Percentiles rank a stretch among this genome's conserved stretches.
Conservation (phyloP, 306 rosid species). For the barrel medic (Medicago truncatula) region DNA sequence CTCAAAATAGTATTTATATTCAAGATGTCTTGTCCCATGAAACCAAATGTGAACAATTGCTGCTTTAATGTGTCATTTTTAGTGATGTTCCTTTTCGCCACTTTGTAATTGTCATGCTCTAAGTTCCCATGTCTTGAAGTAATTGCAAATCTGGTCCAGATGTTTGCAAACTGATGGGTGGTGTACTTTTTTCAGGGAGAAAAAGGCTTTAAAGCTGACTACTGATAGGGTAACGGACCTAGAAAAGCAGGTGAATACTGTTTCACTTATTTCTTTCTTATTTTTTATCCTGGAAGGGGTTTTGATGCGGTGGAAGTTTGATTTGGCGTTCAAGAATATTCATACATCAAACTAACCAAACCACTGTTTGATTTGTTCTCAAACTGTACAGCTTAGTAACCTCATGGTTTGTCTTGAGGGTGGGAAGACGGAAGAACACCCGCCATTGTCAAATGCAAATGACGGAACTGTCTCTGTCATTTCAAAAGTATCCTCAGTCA, state of each 20-base stretch:
- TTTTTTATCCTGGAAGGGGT: not conserved
- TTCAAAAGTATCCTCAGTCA: slow-evolving; percentile 46
- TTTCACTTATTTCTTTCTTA: slow-evolving; percentile 11
- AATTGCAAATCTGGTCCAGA: slow-evolving; percentile 16
- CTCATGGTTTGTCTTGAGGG: slow-evolving; percentile 75
- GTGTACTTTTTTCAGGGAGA: slow-evolving; percentile 58
- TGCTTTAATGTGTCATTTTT: slow-evolving; percentile 27
- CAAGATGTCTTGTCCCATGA: slow-evolving; percentile 14
- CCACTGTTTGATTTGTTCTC: slow-evolving; percentile 26
- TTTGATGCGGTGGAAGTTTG: not conserved
- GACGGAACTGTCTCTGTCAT: slow-evolving; percentile 45
- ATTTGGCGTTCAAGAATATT: not conserved
- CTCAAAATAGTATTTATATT: not conserved
- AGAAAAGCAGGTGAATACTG: slow-evolving; percentile 72
- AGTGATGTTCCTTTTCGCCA: slow-evolving; percentile 12
- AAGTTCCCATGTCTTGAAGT: slow-evolving; percentile 33
- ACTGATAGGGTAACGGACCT: slow-evolving; percentile 57
- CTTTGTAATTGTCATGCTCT: slow-evolving; percentile 19
- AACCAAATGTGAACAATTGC: slow-evolving; percentile 27
- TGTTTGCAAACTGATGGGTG: slow-evolving; percentile 33
- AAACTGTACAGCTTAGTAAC: slow-evolving; percentile 65
- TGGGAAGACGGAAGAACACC: slow-evolving; percentile 52
- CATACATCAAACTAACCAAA: slow-evolving; percentile 34
- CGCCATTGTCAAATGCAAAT: slow-evolving; percentile 41
- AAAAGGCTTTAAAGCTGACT: slow-evolving; percentile 44